These are phyloP conservation scores for Syzygium grande DNA, from an alignment of 345 rosid genomes.

Conservation along the genomic window DNA sequence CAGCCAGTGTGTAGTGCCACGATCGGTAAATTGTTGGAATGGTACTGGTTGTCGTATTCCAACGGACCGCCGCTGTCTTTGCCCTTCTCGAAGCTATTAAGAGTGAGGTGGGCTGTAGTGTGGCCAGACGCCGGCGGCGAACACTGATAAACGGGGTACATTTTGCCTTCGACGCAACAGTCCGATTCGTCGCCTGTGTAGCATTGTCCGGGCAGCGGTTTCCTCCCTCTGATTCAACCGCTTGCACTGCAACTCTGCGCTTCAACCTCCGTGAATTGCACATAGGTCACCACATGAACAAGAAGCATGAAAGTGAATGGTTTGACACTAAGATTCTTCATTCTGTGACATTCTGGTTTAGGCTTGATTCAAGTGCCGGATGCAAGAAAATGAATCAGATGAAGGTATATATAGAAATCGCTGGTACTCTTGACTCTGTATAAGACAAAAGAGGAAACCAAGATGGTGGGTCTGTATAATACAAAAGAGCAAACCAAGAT, in stretches of 20 bases:
- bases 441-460: neutral
- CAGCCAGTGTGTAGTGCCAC: neutral
- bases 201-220: neutral
- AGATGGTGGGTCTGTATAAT: neutral
- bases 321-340: neutral
- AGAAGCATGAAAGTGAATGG: neutral
- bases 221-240: neutral
- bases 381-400: neutral
- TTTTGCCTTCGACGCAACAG: conserved; percentile 10
- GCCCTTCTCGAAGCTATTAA: conserved; percentile 5
- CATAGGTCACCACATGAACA: neutral
- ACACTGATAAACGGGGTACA: neutral
- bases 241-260: neutral
- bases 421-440: neutral
- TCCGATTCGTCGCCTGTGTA: neutral
- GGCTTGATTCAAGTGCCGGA: neutral
- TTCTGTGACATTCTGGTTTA: neutral
- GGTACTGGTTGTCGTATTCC: neutral
- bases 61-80: neutral
- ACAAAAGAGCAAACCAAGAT: neutral
- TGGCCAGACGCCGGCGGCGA: neutral
- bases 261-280: neutral
- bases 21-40: neutral
- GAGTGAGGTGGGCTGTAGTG: neutral
- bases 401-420: neutral